Conservation (phyloP, 1,284 basidiomycete genomes). For the Sphagnurus paluster region DNA sequence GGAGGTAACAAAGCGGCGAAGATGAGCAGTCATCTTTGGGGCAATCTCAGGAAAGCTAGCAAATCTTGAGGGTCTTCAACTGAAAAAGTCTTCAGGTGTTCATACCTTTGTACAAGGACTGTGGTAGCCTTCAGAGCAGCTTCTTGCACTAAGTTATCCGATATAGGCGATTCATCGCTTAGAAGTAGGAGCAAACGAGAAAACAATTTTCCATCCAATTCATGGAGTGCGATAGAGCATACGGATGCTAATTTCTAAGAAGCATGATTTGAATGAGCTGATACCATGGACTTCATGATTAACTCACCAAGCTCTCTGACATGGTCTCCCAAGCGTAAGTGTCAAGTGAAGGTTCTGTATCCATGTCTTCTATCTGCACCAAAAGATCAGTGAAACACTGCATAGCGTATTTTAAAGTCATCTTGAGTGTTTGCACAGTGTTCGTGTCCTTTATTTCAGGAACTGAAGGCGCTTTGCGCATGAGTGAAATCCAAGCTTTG, state of each 20-base stretch:
- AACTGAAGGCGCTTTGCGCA: conserved; percentile 49
- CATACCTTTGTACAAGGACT: conserved; percentile 79
- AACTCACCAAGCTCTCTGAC: conserved; percentile 75
- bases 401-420: conserved; percentile 59
- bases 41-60: conserved; percentile 81
- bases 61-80: conserved; percentile 1
- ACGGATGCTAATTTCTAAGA: conserved; percentile 85
- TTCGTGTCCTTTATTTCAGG: conserved; percentile 37
- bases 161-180: conserved; percentile 80
- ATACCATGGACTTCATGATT: neutral
- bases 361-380: conserved; percentile 77
- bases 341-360: conserved; percentile 71
- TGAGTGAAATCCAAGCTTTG: conserved; percentile 73
- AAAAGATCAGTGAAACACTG: conserved; percentile 75
- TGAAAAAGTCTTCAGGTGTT: neutral
- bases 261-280: neutral
- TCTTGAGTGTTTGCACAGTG: conserved; percentile 45
- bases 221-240: conserved; percentile 73
- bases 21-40: conserved; percentile 72
- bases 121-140: conserved; percentile 82
- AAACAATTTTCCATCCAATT: conserved; percentile 72
- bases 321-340: conserved; percentile 88
- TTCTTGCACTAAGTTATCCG: conserved; percentile 81
- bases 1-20: conserved; percentile 87
- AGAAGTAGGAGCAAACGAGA: conserved; percentile 74